Base-by-base conservation (phyloP, 129 eudicot genomes). In the Escallonia herrerae region DNA sequence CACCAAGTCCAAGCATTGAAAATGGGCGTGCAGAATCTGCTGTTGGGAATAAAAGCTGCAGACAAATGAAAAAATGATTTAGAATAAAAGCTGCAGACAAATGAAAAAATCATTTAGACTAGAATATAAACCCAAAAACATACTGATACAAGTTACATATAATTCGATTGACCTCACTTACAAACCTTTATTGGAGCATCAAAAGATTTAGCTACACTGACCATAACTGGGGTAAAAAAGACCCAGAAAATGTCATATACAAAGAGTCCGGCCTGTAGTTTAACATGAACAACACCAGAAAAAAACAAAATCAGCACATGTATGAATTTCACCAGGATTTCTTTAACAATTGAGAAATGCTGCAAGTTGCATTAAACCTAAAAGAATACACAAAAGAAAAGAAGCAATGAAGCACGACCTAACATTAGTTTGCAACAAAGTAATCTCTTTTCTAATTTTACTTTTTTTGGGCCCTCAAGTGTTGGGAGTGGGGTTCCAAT, bases 191-290 rank as follows among this genome's bases (percentile, higher is more conserved):
- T 94, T 33, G 99, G 99, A 61, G 99, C 99, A 86, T 94, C 97
- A 80, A 94, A 94, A 69, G 99, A 94, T 72, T 89, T 94, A 38
- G 99, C 99, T 58, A 94, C 97, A 69, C 99, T 94, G 63, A 94
- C 99, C 99, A 94, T 94, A 49, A 94, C 99, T 2, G 99, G 99
- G 78, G 99, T 94, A 71, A 94, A 94, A 73, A 94, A 94, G 48
- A 94, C 99, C 99, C 99, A 94, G 78, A 94, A 94, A 68, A 94
- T 89, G 72, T 94, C 99, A 72, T 94, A 94, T 43, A 94, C 65
- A 74, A 94, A 94, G 69, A 91, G 95, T 47, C 98, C 98, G 61
- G 80, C 85, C 98, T 91, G 95, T 79, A 83, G 55, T 68, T 62
- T 22, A 49, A 50, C 37, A 52, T 22, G 53, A 33, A 15, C 60